Conservation (phyloP, 2,329 filamentous ascomycete species). For the Cercospora zeina region DNA sequence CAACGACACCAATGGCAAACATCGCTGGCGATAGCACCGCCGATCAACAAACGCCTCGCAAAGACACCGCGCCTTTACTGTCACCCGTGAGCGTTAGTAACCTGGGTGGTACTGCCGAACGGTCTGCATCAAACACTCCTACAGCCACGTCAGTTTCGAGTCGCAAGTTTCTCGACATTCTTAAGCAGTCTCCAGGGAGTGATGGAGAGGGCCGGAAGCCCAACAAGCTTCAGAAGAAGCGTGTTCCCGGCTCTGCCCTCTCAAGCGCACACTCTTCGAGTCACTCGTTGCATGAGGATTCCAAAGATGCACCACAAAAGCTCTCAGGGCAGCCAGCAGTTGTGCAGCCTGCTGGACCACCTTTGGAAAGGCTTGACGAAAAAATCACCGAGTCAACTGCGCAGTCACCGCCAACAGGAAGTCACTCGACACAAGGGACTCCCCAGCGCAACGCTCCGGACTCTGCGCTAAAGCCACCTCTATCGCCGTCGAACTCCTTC, state of each 20-base stretch:
- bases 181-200: conserved; percentile 66
- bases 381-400: conserved; percentile 43
- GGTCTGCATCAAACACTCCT: conserved; percentile 35
- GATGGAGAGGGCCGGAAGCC: conserved; percentile 62
- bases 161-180: conserved; percentile 61
- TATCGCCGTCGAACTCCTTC: conserved; percentile 74
- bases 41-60: conserved; percentile 39
- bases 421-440: conserved; percentile 41
- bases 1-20: conserved; percentile 39
- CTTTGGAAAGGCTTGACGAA: conserved; percentile 5
- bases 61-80: conserved; percentile 43
- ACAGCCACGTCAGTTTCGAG: conserved; percentile 31
- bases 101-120: conserved; percentile 30
- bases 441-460: conserved; percentile 70
- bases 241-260: conserved; percentile 73
- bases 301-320: conserved; percentile 33
- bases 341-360: conserved; percentile 3
- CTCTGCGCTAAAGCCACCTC: conserved; percentile 61
- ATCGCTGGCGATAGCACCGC: conserved; percentile 35
- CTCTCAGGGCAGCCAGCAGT: conserved; percentile 33
- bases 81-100: conserved; percentile 31
- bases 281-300: conserved; percentile 58
- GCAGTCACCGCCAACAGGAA: conserved; percentile 42
- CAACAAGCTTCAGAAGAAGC: conserved; percentile 90
- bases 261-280: conserved; percentile 89